Conservation (phyloP, 1,284 basidiomycete species). For the Papiliotrema terrestris region DNA sequence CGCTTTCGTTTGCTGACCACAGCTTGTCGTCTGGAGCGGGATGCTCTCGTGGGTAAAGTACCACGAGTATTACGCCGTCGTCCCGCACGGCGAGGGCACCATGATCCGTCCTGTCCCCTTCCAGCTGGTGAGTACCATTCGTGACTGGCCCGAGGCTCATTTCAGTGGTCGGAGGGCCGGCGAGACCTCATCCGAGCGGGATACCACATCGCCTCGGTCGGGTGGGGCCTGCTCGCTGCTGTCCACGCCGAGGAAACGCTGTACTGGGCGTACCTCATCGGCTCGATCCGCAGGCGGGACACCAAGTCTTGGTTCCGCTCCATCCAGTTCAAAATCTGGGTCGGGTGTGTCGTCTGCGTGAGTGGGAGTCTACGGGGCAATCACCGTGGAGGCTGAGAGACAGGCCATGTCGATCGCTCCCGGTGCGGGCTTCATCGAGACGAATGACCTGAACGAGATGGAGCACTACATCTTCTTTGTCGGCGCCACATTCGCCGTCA, state of each 20-base stretch:
- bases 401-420: slow-evolving; percentile 12
- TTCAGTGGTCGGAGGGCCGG: slow-evolving; percentile 19
- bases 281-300: slow-evolving; percentile 20
- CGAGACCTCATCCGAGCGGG: slow-evolving; percentile 15
- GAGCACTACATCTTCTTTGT: slow-evolving; percentile 31
- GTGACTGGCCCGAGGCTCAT: not conserved
- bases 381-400: not conserved
- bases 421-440: slow-evolving; percentile 19
- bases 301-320: slow-evolving; percentile 27
- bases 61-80: slow-evolving; percentile 22
- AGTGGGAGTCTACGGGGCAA: not conserved
- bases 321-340: slow-evolving; percentile 32
- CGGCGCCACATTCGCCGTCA: slow-evolving; percentile 14
- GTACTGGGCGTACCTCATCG: slow-evolving; percentile 37
- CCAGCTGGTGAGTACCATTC: slow-evolving; percentile 12
- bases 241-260: slow-evolving; percentile 37
- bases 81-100: slow-evolving; percentile 7
- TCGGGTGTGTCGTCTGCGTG: slow-evolving; percentile 11
- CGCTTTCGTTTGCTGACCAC: not conserved
- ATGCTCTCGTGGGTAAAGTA: slow-evolving; percentile 27
- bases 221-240: slow-evolving; percentile 19
- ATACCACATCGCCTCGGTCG: slow-evolving; percentile 26
- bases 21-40: slow-evolving; percentile 26
- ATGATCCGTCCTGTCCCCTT: slow-evolving; percentile 24
- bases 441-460: slow-evolving; percentile 18